Base-by-base conservation (phyloP, 371 early-diverging fungal species). In the Nematocida sp. region DNA sequence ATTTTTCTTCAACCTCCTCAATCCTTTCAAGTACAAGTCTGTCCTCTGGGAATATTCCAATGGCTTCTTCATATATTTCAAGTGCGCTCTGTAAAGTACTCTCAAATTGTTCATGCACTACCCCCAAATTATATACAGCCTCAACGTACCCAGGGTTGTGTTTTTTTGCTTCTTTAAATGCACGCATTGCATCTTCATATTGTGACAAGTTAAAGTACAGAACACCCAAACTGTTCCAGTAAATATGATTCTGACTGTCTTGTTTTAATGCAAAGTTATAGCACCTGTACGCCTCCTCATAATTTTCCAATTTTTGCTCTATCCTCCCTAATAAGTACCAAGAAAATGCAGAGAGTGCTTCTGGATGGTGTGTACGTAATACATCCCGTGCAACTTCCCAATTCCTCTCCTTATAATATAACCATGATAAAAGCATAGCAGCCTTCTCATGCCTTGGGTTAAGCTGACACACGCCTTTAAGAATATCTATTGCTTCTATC, bases 141-240 rank as follows among this genome's bases (percentile, higher is more conserved):
- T 72, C 73, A 33, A 61, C 25, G 46, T 58, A 72, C n/a, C 42
- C 27, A 1, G 62, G 60, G n/a, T 58, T 61, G n/a, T 50, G 44
- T 45, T 44, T 39, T 11, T n/a, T 72, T 20, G 73, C 58, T 33
- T 61, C 23, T 44, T 61, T 62, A 44, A 72, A 72, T 11, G 73
- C 60, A 46, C 47, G 13, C 62, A 58, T 72, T 0, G 73, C 73
- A 61, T 72, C 73, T 72, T 72, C 73, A 61, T 25, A 72, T 62
- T 72, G 73, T 47, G 27, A 46, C 4, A 72, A 60, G 13, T n/a
- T 45, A 33, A 72, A 72, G 73, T 72, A 72, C 9, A 72, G 73
- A 6, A 56, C 46, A 0, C 73, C 73, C 20, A 72, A 13, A 33
- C 52, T 61, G 62, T 72, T 72, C 73, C 58, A 72, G 46, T 72